Base-by-base conservation (phyloP, 2,329 filamentous ascomycete species). In the Nannizziopsis barbatae region DNA sequence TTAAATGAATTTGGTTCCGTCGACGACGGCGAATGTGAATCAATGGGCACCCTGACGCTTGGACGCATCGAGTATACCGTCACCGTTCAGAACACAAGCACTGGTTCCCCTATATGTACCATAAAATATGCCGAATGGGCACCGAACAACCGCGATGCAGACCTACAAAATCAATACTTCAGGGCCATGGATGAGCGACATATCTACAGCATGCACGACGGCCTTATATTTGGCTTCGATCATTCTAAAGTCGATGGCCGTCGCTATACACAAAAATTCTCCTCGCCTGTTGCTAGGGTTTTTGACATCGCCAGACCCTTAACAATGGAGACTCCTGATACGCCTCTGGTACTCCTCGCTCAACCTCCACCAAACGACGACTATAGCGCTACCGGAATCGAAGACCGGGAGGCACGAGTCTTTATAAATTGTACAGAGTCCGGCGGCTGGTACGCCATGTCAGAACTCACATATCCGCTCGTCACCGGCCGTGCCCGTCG, bases 391-490 rank as follows among this genome's bases (percentile, higher is more conserved):
- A 42, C 51, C 27, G 54, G 53, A 10, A 56, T 69, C 27, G 71
- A 74, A 32, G 72, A 76, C 41, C 73, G 81, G 30, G 75, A 74
- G 53, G 75, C 76, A 52, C 80, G 78, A 49, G 80, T 95, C 0
- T 94, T 92, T 60, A 75, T 96, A 51, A 95, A 95, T 62, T 83
- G 83, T 56, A 95, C 89, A 1, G 79, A 84, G 49, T 72, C 74
- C n/a, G 90, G 89, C 27, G 84, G 85, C 52, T 96, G 90, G 88
- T 98, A 90, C 64, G 92, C 89, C 30, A 76, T 96, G 67, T 95
- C 90, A 1, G 90, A 93, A 50, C 75, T 74, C 36, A 80, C 80
- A 7, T 96, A 95, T 58, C 92, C 92, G 2, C 75, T 90, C 8
- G 86, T 95, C 22, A 83, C 89, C 17, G 79, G 86, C 46, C 81